Conservation (phyloP, 305 asterid species). For the Ruellia speciosa region DNA sequence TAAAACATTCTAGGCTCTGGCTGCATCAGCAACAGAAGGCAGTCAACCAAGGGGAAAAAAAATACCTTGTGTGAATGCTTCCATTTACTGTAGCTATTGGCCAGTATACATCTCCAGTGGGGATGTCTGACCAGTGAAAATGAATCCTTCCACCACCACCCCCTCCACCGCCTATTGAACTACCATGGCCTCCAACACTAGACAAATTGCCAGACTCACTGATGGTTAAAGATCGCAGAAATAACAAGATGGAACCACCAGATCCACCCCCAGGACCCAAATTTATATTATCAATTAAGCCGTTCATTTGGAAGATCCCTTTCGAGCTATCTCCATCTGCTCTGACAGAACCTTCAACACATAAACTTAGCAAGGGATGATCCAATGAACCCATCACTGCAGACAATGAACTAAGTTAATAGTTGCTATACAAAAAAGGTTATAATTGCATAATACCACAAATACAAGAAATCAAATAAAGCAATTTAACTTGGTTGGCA, state of each 20-base stretch:
- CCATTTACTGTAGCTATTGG: slow-evolving; percentile 83
- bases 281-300: slow-evolving; percentile 21
- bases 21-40: background rate
- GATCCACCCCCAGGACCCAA: slow-evolving; percentile 95
- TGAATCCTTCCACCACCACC: slow-evolving; percentile 99
- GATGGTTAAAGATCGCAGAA: slow-evolving; percentile 53
- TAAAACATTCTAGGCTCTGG: background rate
- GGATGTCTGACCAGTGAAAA: slow-evolving; percentile 91
- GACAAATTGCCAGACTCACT: slow-evolving; percentile 60
- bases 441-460: background rate
- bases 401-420: slow-evolving; percentile 22
- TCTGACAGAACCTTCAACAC: slow-evolving; percentile 67
- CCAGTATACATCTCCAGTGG: slow-evolving; percentile 90
- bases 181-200: slow-evolving; percentile 82
- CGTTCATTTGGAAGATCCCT: slow-evolving; percentile 27
- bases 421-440: slow-evolving; percentile 15
- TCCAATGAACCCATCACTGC: slow-evolving; percentile 88
- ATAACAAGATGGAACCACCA: slow-evolving; percentile 89
- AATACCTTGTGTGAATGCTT: slow-evolving; percentile 66
- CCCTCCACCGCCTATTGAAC: slow-evolving; percentile 75
- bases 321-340: slow-evolving; percentile 70
- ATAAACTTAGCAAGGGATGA: slow-evolving; percentile 64
- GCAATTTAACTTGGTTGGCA: background rate
- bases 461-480: background rate
- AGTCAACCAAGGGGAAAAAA: slow-evolving; percentile 5